Base-by-base conservation (phyloP, 805 yeast species). In the Priceomyces castillae region DNA sequence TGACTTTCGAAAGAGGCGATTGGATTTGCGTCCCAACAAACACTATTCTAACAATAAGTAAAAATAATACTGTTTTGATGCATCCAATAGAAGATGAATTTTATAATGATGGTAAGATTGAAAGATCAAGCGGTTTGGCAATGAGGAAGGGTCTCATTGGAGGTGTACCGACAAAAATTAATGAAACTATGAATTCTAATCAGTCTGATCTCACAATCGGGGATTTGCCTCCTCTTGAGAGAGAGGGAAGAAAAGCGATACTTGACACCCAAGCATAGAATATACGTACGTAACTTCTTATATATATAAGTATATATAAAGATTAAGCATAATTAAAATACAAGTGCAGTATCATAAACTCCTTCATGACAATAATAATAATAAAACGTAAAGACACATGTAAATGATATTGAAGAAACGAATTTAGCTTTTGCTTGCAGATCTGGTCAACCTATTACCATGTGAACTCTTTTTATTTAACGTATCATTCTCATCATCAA, bases 1-100 rank as follows among this genome's bases (percentile, higher is more conserved):
- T 94, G 44, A 94, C 99, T 0, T 94, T 94, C 62, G 98, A 94
- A 67, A 71, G 99, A 43, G 92, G 90, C 31, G 99, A 94, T 65
- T 94, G 99, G 99, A 86, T 92, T 40, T 84, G 97, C 3, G 95
- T 94, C 0, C 98, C 98, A 2, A 86, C 98, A 1, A 94, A 94
- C 61, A 86, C 97, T 2, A 70, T 84, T 1, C 62, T 94, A 12
- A 86, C 96, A 0, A 81, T 94, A 46, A 82, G 81, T 50, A 82
- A 81, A 43, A 64, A 62, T 43, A 96, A 90, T 61, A 88, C 95
- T 1, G 94, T 94, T 3, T 69, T 94, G 38, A 68, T 94, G 67
- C 96, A 90, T 60, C 99, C 99, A 1, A 86, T 94, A 34, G 69
- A 76, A 37, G 98, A 94, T 61, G 96, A 94, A 62, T 90, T 82